Percentiles rank a stretch among this genome's conserved stretches.
These are phyloP conservation scores for Aegilops bicornis DNA, from an alignment of 176 grass and related monocot species.

Conservation along the genomic window DNA sequence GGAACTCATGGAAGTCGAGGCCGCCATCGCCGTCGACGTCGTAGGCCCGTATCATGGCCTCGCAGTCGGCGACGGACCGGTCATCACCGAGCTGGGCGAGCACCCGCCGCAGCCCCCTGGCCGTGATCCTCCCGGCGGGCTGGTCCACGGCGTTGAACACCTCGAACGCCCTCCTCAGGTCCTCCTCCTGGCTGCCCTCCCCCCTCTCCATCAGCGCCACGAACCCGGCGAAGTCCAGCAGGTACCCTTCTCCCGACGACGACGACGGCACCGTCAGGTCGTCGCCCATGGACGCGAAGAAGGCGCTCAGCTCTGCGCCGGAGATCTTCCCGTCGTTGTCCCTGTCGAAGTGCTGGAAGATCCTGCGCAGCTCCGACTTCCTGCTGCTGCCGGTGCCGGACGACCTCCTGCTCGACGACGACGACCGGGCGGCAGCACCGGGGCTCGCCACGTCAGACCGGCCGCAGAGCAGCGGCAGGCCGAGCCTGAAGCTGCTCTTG, in stretches of 20 bases:
- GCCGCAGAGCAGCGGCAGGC: slow-evolving; percentile 53
- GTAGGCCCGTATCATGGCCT: slow-evolving; percentile 83
- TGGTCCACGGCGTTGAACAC: slow-evolving; percentile 81
- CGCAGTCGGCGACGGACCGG: slow-evolving; percentile 64
- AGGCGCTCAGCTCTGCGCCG: slow-evolving; percentile 59
- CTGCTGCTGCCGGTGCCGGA: slow-evolving; percentile 24
- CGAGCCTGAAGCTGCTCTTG: slow-evolving; percentile 63
- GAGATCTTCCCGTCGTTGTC: slow-evolving; percentile 89
- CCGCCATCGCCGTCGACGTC: slow-evolving; percentile 89
- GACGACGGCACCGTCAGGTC: slow-evolving; percentile 47
- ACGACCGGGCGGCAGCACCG: neutral
- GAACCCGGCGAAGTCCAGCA: slow-evolving; percentile 82
- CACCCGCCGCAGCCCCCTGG: slow-evolving; percentile 71
- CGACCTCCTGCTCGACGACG: slow-evolving; percentile 27
- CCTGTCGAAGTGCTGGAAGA: slow-evolving; percentile 82
- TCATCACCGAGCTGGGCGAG: slow-evolving; percentile 79
- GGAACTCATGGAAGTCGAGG: slow-evolving; percentile 89
- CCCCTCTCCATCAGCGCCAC: slow-evolving; percentile 80
- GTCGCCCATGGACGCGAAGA: slow-evolving; percentile 79
- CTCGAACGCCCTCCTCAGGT: slow-evolving; percentile 75
- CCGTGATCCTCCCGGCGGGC: slow-evolving; percentile 73
- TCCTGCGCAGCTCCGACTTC: slow-evolving; percentile 53
- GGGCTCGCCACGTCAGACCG: slow-evolving; percentile 37
- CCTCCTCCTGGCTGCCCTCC: slow-evolving; percentile 56
- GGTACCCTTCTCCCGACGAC: slow-evolving; percentile 26